Base-by-base conservation (phyloP, 768 basidiomycete species). In the Cystofilobasidium macerans region DNA sequence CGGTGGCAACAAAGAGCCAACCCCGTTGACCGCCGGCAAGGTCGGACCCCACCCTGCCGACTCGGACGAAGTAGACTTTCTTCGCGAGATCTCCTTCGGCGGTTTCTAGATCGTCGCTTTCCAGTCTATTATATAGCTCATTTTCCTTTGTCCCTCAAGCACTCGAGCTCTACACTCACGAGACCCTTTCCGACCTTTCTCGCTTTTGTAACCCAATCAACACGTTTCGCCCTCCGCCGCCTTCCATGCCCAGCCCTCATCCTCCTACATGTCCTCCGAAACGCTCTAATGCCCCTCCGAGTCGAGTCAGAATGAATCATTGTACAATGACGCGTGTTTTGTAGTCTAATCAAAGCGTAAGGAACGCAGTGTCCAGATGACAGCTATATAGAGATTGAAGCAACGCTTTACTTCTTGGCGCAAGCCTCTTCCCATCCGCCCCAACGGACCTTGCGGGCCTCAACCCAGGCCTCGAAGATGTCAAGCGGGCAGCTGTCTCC, bases 401-500 rank as follows among this genome's bases (percentile, higher is more conserved):
- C n/a, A n/a, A n/a, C n/a, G n/a, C n/a, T n/a, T 22, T 58, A 26
- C 47, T 48, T 20, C 64, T 48, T 51, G 58, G 43, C 56, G 35
- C 65, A 67, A 3, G 62, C 65, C 9, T 26, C 42, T n/a, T 67
- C 65, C 58, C 58, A 67, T 11, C 36, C 61, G 7, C 33, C 24
- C 65, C 65, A 67, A 22, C 60, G 24, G n/a, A 43, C 22, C n/a
- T 32, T 30, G 38, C 65, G 48, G 24, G 45, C n/a, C 40, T 56
- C 65, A 8, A 67, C 54, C 59, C 59, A 67, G 3, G 3, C 56
- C 20, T 28, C 12, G 24, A 48, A 67, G 53, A 43, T 14, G 7
- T 32, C 51, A 26, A 51, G 62, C 59, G 43, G 60, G 63, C 77
- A 78, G n/a, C 69, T 67, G 14, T 71, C 69, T 0, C 71, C 75